phyloP scores from a whole-genome alignment of 495 filamentous ascomycete genomes.

The Clavariopsis aquatica region DNA sequence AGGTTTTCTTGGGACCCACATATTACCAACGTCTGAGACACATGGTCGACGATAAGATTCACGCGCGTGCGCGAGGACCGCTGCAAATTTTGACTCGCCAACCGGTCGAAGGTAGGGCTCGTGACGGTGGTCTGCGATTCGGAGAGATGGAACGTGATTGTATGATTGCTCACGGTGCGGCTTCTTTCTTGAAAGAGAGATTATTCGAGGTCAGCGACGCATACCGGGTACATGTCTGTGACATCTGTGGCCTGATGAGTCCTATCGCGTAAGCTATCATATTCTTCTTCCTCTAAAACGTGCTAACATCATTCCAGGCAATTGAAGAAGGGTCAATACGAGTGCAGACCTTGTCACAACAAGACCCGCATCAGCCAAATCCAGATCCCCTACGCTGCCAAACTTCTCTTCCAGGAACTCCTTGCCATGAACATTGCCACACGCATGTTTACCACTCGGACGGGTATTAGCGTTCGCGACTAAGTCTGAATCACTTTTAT shows the following conservation, averaged over 20 bases:
- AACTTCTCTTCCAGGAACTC: slow-evolving; percentile 97
- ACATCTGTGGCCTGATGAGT: slow-evolving; percentile 98
- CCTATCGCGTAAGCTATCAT: slow-evolving; percentile 87
- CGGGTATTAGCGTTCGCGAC: slow-evolving; percentile 66
- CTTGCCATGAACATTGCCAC: slow-evolving; percentile 97
- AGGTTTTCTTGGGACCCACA: slow-evolving; percentile 95
- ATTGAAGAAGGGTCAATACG: slow-evolving; percentile 88
- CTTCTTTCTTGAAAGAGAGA: slow-evolving; percentile 93
- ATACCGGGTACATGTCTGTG: slow-evolving; percentile 97
- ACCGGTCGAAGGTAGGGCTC: slow-evolving; percentile 96
- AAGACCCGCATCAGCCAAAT: slow-evolving; percentile 97
- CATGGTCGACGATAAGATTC: slow-evolving; percentile 99
- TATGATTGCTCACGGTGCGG: slow-evolving; percentile 98
- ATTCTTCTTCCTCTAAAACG: background rate
- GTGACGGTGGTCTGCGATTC: slow-evolving; percentile 97
- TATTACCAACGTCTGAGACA: slow-evolving; percentile 99
- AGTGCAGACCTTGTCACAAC: slow-evolving; percentile 96
- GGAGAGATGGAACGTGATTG: slow-evolving; percentile 99
- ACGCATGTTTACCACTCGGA: slow-evolving; percentile 89
- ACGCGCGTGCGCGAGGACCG: slow-evolving; percentile 91
- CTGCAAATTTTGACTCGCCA: slow-evolving; percentile 97
- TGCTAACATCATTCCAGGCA: slow-evolving; percentile 61
- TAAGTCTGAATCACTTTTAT: slow-evolving; percentile 8
- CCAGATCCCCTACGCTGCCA: slow-evolving; percentile 96
- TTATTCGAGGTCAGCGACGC: slow-evolving; percentile 97